Conservation (phyloP, 345 rosid genomes). For the Sisymbrium altissimum region DNA sequence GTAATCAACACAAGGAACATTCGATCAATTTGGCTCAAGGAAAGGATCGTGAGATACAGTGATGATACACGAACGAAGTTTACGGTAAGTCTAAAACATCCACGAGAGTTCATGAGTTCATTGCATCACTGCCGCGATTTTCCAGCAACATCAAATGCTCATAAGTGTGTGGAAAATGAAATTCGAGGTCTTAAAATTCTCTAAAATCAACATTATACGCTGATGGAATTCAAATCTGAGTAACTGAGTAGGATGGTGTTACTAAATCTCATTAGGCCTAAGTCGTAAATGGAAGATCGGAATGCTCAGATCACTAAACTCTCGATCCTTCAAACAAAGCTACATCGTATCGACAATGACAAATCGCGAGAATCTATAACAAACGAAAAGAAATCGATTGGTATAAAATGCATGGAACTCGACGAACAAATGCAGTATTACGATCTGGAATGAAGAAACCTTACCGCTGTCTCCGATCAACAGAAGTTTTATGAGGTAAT, state of each 20-base stretch:
- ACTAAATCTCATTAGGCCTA: background rate
- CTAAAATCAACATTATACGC: background rate
- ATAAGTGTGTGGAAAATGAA: background rate
- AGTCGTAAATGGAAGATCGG: background rate
- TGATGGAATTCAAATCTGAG: slow-evolving; percentile 9
- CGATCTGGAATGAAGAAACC: background rate
- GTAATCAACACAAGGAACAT: background rate
- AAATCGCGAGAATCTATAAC: background rate
- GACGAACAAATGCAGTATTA: background rate
- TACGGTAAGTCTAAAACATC: no score
- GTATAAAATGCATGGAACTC: background rate
- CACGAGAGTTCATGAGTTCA: no score
- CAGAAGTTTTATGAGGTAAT: slow-evolving; percentile 66
- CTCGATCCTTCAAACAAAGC: background rate
- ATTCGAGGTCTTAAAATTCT: background rate
- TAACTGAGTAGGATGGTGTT: background rate
- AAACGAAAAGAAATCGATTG: background rate
- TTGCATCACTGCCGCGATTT: no score
- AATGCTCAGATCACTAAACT: background rate
- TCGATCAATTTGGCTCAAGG: background rate
- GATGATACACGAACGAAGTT: background rate
- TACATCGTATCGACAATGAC: background rate
- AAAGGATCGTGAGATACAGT: background rate
- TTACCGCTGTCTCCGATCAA: slow-evolving; percentile 44
- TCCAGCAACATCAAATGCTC: slow-evolving; percentile 6